Evolutionary conservation across 1,284 basidiomycete genomes (phyloP).

Genomic region (Marasmius oreades): DNA sequence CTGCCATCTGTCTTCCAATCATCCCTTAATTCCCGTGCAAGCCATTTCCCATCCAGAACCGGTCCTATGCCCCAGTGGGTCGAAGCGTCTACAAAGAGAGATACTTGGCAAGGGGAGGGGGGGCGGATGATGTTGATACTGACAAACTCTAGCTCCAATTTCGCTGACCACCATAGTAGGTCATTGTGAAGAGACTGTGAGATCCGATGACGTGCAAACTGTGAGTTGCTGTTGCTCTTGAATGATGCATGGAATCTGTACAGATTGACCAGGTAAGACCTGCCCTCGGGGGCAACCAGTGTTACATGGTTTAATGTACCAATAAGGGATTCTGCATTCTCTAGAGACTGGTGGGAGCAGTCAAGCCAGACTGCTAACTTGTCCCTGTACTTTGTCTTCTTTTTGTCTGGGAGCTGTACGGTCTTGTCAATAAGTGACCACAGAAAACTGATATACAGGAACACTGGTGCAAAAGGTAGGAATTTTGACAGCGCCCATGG

Average conservation of each 20-base stretch:
- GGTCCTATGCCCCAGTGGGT: constrained; percentile 23
- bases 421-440: constrained; percentile 29
- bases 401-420: constrained; percentile 24
- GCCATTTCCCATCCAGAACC: constrained; percentile 19
- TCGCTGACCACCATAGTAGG: constrained; percentile 10
- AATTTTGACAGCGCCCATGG: constrained; percentile 29
- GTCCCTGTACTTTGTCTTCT: constrained; percentile 16
- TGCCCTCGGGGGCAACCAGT: constrained; percentile 5
- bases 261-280: constrained; percentile 5
- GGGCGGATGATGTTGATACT: constrained; percentile 10
- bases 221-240: not conserved
- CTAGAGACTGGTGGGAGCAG: not conserved
- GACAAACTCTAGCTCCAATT: constrained; percentile 1
- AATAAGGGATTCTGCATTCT: not conserved
- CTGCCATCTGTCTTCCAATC: constrained; percentile 22
- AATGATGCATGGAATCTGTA: constrained; percentile 10
- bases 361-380: not conserved
- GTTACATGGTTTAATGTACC: constrained; percentile 18
- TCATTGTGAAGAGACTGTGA: constrained; percentile 16
- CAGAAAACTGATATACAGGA: constrained; percentile 27
- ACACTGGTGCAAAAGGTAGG: constrained; percentile 19
- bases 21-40: constrained; percentile 20
- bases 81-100: constrained; percentile 26
- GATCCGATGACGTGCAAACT: not conserved
- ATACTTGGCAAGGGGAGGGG: not conserved